A percentile compares a stretch with the other conserved stretches of the same genome.
Conservation (phyloP, 2,329 filamentous ascomycete species). For the Blastomyces gilchristii region DNA sequence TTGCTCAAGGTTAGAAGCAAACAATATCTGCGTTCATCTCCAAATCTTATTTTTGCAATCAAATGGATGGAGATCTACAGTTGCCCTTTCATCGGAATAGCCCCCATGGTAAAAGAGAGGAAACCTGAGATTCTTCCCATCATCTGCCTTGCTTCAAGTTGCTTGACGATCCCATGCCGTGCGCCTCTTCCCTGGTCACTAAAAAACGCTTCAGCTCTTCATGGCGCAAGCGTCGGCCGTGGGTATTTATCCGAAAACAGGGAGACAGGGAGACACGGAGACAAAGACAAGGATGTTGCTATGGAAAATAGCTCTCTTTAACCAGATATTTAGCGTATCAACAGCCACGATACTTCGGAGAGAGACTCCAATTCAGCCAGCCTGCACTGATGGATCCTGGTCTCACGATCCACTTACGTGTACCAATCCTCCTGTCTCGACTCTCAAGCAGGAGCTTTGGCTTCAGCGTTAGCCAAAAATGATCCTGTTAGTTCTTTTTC, state of each 20-base stretch:
- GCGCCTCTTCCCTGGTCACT: not conserved
- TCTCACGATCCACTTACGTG: not conserved
- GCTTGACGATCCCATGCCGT: not conserved
- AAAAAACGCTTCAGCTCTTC: not conserved
- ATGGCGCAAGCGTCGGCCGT: not conserved
- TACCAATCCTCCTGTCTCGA: not conserved
- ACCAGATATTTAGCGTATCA: not conserved
- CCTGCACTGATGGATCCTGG: not conserved
- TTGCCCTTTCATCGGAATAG: not conserved
- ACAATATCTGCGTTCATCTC: not conserved
- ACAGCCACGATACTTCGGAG: not conserved
- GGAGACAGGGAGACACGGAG: not conserved
- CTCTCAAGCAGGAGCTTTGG: not conserved
- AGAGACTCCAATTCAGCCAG: not conserved
- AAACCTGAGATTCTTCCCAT: not conserved
- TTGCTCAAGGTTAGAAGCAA: not conserved
- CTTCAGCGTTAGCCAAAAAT: not conserved
- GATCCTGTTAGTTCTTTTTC: not conserved
- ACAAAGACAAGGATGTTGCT: conserved; percentile 7
- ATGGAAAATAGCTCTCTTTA: not conserved
- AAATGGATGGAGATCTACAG: not conserved
- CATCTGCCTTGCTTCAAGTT: not conserved
- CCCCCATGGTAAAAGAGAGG: not conserved
- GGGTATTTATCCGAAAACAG: conserved; percentile 4
- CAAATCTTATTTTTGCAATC: not conserved